Base-by-base conservation (phyloP, 2,329 filamentous ascomycete species). In the Chaetomium strumarium region DNA sequence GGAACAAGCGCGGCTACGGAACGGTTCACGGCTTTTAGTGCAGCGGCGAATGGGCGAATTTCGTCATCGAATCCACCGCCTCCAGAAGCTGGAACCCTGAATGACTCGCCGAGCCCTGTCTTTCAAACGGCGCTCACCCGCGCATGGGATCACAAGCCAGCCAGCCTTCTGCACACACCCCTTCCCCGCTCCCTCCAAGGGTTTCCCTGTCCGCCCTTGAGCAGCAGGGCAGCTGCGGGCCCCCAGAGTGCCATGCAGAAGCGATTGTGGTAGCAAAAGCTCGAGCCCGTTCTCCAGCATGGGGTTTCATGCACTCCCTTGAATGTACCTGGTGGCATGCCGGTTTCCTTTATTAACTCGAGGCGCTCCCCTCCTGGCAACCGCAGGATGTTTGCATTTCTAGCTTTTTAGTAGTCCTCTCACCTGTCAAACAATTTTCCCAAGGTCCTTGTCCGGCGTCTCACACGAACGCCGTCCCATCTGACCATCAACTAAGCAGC, bases 221-320 rank as follows among this genome's bases (percentile, higher is more conserved):
- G 33, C 33, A 34, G 24, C 24, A 24, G 24, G 24, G 24, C 24
- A 24, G 24, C 24, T 24, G 24, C 24, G 24, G 24, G 33, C 13
- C 33, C 33, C 33, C 5, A 5, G 19, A 31, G 17, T 24, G 17
- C 19, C 38, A 40, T 40, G 38, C 17, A 24, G 38, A 6, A 29
- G 13, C 39, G 20, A 24, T 42, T 42, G 20, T 37, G 34, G 14
- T 2, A 37, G 14, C 11, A 37, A n/a, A n/a, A 37, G n/a, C 7
- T 9, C 34, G 34, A 37, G 34, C 34, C 11, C 33, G 4, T 37
- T 37, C 49, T 38, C 42, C 43, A 49, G 51, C 51, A 62, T 63
- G 61, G 58, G 55, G 60, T 61, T 63, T 62, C 58, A 54, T 57
- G 55, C 57, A 51, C 42, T 53, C 52, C 59, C 10, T n/a, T n/a